Percentiles rank a stretch among this genome's conserved stretches.
Conservation (phyloP, 1,139 yeast genomes). For the Protomyces macrosporus region DNA sequence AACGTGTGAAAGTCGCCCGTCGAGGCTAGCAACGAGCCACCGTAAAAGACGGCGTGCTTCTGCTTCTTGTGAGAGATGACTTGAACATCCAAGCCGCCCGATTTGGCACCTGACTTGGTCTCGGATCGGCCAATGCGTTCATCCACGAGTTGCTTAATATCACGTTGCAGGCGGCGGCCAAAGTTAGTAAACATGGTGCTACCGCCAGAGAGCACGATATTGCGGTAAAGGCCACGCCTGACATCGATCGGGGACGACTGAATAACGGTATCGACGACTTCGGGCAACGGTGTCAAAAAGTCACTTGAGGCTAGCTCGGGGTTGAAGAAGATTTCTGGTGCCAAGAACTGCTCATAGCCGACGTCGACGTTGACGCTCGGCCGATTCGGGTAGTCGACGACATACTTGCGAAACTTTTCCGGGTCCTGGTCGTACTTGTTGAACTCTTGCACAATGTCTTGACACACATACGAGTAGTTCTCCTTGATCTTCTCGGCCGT, state of each 20-base stretch:
- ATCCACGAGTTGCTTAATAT: slow-evolving; percentile 77
- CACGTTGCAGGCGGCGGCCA: slow-evolving; percentile 95
- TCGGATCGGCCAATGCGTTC: slow-evolving; percentile 84
- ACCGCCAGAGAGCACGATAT: slow-evolving; percentile 93
- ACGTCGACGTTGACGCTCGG: slow-evolving; percentile 66
- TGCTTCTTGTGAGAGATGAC: slow-evolving; percentile 97
- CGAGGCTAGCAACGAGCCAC: slow-evolving; percentile 94
- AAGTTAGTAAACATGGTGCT: slow-evolving; percentile 98
- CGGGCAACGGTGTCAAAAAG: slow-evolving; percentile 90
- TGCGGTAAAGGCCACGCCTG: slow-evolving; percentile 74
- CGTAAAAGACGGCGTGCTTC: slow-evolving; percentile 98
- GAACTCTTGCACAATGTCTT: slow-evolving; percentile 95
- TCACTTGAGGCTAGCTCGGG: slow-evolving; percentile 96
- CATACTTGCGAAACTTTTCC: slow-evolving; percentile 86
- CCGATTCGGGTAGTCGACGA: slow-evolving; percentile 75
- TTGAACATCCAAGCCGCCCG: slow-evolving; percentile 94
- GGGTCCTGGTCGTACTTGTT: slow-evolving; percentile 91
- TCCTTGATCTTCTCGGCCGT: slow-evolving; percentile 97
- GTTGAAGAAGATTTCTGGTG: slow-evolving; percentile 96
- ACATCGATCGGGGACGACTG: slow-evolving; percentile 97
- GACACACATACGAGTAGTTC: slow-evolving; percentile 93
- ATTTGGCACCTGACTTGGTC: slow-evolving; percentile 63
- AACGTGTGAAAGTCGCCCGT: slow-evolving; percentile 92
- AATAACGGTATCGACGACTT: slow-evolving; percentile 88
- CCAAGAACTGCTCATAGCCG: slow-evolving; percentile 94